Evolutionary conservation across 768 basidiomycete species (phyloP).

Genomic region (Plicaturopsis crispa): DNA sequence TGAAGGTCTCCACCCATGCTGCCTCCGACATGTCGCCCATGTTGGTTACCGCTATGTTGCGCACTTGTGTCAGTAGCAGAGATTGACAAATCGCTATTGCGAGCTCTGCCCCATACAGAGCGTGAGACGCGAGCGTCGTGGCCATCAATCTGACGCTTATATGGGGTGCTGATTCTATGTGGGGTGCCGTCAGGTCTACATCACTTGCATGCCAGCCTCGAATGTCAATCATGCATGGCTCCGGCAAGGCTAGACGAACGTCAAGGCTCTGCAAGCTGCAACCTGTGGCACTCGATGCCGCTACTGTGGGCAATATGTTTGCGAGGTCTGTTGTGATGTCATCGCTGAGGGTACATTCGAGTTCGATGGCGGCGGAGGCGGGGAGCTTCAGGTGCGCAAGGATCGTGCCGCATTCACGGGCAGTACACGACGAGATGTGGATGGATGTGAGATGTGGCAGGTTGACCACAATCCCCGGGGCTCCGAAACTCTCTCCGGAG

Average conservation of each 20-base stretch:
- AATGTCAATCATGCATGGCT: constrained; percentile 2
- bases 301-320: constrained; percentile 4
- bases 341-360: constrained; percentile 13
- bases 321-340: constrained; percentile 8
- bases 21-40: constrained; percentile 11
- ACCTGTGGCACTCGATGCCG: constrained; percentile 5
- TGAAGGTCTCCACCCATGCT: constrained; percentile 19
- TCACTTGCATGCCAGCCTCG: constrained; percentile 7
- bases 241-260: constrained; percentile 1
- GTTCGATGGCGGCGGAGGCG: constrained; percentile 5
- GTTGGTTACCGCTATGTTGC: constrained; percentile 15
- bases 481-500: too few relatives aligned
- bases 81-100: constrained; percentile 14
- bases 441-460: constrained; percentile 17
- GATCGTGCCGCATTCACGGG: constrained; percentile 17
- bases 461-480: constrained; percentile 11
- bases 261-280: neutral
- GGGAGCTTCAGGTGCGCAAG: constrained; percentile 18
- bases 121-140: constrained; percentile 8
- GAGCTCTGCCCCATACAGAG: constrained; percentile 7
- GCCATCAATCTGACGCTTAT: constrained; percentile 19
- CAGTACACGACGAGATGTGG: too few relatives aligned
- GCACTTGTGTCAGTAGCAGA: constrained; percentile 17
- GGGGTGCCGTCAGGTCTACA: constrained; percentile 3
- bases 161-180: constrained; percentile 5